Conservation (phyloP, 306 rosid species). For the Luffa acutangula region DNA sequence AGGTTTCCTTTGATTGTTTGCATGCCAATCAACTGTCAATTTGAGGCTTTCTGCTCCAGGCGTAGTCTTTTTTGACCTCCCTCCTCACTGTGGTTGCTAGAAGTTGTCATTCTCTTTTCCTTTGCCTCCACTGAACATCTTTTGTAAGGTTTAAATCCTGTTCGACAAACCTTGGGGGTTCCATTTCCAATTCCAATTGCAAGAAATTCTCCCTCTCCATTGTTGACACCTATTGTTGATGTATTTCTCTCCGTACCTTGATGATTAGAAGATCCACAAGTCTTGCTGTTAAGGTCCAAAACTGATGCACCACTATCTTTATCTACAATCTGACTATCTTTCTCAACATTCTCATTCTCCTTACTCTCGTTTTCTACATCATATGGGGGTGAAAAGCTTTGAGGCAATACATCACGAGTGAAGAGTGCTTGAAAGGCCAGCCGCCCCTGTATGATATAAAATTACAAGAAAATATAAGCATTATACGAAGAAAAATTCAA, state of each 20-base stretch:
- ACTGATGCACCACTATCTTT: slow-evolving; percentile 13
- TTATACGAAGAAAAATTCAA: slow-evolving; percentile 10
- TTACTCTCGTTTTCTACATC: slow-evolving; percentile 25
- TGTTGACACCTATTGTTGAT: slow-evolving; percentile 21
- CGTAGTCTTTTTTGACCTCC: slow-evolving; percentile 59
- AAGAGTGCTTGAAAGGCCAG: slow-evolving; percentile 84
- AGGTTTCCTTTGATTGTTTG: slow-evolving; percentile 10
- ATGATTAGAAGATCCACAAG: slow-evolving; percentile 16
- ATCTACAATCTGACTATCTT: slow-evolving; percentile 11
- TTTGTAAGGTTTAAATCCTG: slow-evolving; percentile 93
- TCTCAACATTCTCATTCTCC: slow-evolving; percentile 21
- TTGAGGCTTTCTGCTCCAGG: slow-evolving; percentile 50
- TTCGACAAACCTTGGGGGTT: slow-evolving; percentile 50
- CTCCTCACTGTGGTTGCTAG: slow-evolving; percentile 60
- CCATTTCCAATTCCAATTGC: slow-evolving; percentile 62
- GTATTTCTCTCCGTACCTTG: slow-evolving; percentile 25
- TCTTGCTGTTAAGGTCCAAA: slow-evolving; percentile 30
- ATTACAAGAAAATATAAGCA: slow-evolving; percentile 20
- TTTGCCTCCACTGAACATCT: slow-evolving; percentile 75
- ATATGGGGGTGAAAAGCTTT: slow-evolving; percentile 77
- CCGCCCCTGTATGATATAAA: slow-evolving; percentile 45
- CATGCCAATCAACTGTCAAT: slow-evolving; percentile 29
- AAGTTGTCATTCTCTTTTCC: slow-evolving; percentile 39
- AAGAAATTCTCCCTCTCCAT: slow-evolving; percentile 39
- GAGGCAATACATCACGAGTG: slow-evolving; percentile 75